These are phyloP conservation scores for Mycosphaerelloides madeirae DNA, from an alignment of 2,329 filamentous ascomycete species.

Conservation along the genomic window DNA sequence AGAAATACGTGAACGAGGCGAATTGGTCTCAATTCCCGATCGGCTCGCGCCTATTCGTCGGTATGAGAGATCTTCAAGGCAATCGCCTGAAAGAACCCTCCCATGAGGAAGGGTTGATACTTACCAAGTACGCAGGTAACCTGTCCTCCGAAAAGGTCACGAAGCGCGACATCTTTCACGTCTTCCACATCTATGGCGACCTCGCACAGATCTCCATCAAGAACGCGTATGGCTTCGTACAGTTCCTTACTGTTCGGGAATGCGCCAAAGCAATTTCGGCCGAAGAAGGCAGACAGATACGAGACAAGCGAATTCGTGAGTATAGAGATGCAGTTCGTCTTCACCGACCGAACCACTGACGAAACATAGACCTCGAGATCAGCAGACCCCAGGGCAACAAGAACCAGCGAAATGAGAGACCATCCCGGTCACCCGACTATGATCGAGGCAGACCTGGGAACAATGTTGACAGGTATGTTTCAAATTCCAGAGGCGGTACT, in stretches of 20 bases:
- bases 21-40: conserved; percentile 77
- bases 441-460: conserved; percentile 46
- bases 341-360: conserved; percentile 22
- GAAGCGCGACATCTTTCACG: conserved; percentile 87
- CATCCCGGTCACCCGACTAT: conserved; percentile 62
- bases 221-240: conserved; percentile 93
- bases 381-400: conserved; percentile 68
- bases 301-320: conserved; percentile 92
- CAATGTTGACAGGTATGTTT: conserved; percentile 23
- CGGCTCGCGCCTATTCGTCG: conserved; percentile 74
- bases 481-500: too few species aligned
- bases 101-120: neutral
- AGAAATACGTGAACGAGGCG: conserved; percentile 69
- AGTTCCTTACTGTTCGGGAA: conserved; percentile 74
- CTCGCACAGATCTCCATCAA: conserved; percentile 95
- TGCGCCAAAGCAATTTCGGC: conserved; percentile 69
- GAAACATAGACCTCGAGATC: conserved; percentile 71
- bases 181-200: conserved; percentile 79
- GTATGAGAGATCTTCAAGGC: conserved; percentile 44
- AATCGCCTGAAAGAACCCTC: conserved; percentile 2
- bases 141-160: conserved; percentile 88
- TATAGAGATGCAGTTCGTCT: conserved; percentile 11
- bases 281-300: conserved; percentile 75
- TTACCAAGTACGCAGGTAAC: conserved; percentile 59
- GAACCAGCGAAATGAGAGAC: conserved; percentile 27